These are phyloP conservation scores for Citrus sinensis DNA, from an alignment of 345 rosid genomes.

Conservation along the genomic window DVS_A1.0 CM039163.1:41374001-41374500, in stretches of 20 bases:
- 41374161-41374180: constrained; percentile 27
- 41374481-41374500: not conserved
- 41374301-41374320: not conserved
- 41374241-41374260: constrained; percentile 34
- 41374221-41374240: constrained; percentile 46
- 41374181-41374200: constrained; percentile 27
- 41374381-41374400: not conserved
- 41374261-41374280: constrained; percentile 30
- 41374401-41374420: not conserved
- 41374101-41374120: constrained; percentile 50
- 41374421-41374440: not conserved
- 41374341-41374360: not conserved
- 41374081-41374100: constrained; percentile 63
- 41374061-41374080: constrained; percentile 40
- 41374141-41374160: constrained; percentile 27
- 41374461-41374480: not conserved
- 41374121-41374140: constrained; percentile 50
- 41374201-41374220: constrained; percentile 38
- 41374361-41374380: not conserved
- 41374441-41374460: not conserved
- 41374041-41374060: constrained; percentile 28
- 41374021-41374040: constrained; percentile 23
- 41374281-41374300: constrained; percentile 24
- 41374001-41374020: constrained; percentile 16
- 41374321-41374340: not conserved